Evolutionary conservation across 1,139 yeast genomes (phyloP), one percentile per base, ranked within the genome.

Genomic region (Suhomyces anneliseae): DNA sequence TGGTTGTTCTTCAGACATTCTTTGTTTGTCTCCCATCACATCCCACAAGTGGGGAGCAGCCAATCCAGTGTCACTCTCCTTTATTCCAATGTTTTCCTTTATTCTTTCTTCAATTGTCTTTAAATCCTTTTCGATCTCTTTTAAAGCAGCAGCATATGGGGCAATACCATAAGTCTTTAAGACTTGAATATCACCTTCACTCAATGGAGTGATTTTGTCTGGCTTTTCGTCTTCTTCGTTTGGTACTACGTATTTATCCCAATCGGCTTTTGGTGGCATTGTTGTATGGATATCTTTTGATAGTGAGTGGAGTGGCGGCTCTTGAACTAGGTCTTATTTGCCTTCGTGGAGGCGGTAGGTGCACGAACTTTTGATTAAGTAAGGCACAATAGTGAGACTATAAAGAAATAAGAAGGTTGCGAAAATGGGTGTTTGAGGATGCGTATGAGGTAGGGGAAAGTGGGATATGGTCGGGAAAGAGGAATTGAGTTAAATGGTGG

Each of bases 1-100:
- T 36, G 99, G 97, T 62, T 90, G 97, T 65, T 93, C 98, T 66
- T 87, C 93, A 50, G 85, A 79, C 85, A 92, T 84, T 62, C 97
- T 78, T 68, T 90, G 96, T 66, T 89, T 88, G 69, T 93, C 99
- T 24, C 98, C 98, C 78, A 85, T 83, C 42, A 93, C 89, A 72
- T 93, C 99, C 99, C 99, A 93, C 56, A 92, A 72, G 63, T 90
- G 96, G 6, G 97, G 96, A 42, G 96, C 92, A 24, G 97, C 90
- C 53, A 93, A 77, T 14, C 99, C 99, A 1, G 98, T 92, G 66
- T 93, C 98, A 61, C 95, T 85, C 68, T 90, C 98, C 65, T 90
- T 90, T 59, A 90, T 81, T 38, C 98, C 98, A 51, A 90, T 87
- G 67, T 88, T 90, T 64, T 93, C 98, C 65, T 90, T 92, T 61